These are phyloP conservation scores for Lolium rigidum DNA, from an alignment of 176 grass and related monocot species.

Conservation along the genomic window DNA sequence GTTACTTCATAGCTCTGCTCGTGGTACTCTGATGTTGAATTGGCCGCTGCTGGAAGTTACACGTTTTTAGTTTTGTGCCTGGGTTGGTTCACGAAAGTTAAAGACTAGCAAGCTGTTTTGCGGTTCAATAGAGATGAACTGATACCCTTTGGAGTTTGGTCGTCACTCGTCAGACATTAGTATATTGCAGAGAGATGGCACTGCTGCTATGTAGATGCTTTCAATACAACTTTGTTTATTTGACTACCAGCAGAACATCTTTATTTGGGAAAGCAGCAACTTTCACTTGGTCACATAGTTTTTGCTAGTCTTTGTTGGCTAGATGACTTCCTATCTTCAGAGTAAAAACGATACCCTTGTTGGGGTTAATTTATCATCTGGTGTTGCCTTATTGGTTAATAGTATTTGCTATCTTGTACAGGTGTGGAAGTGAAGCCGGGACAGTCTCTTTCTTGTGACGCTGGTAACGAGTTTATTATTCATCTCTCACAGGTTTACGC, in stretches of 20 bases:
- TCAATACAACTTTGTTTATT: background rate
- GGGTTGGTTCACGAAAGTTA: background rate
- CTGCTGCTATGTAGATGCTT: background rate
- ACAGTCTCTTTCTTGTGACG: conserved; percentile 50
- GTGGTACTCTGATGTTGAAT: background rate
- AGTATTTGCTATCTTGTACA: conserved; percentile 15
- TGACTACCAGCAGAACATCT: background rate
- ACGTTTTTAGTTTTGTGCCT: too few relatives aligned
- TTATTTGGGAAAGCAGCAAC: background rate
- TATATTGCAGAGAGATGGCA: background rate
- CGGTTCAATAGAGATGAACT: background rate
- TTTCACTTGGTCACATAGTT: background rate
- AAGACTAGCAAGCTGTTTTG: background rate
- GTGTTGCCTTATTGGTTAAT: background rate
- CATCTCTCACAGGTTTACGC: conserved; percentile 78
- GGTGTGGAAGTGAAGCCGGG: conserved; percentile 82
- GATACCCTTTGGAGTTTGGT: too few relatives aligned
- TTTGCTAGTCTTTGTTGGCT: background rate
- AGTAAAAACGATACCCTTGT: background rate
- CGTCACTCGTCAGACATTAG: background rate
- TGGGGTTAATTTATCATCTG: background rate
- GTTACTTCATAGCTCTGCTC: too few relatives aligned
- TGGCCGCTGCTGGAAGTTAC: background rate
- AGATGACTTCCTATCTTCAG: background rate
- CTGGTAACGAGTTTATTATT: conserved; percentile 47